These are phyloP conservation scores for Nitzschia inconspicua DNA, from an alignment of 108 stramenopile species.

Conservation along the genomic window DNA sequence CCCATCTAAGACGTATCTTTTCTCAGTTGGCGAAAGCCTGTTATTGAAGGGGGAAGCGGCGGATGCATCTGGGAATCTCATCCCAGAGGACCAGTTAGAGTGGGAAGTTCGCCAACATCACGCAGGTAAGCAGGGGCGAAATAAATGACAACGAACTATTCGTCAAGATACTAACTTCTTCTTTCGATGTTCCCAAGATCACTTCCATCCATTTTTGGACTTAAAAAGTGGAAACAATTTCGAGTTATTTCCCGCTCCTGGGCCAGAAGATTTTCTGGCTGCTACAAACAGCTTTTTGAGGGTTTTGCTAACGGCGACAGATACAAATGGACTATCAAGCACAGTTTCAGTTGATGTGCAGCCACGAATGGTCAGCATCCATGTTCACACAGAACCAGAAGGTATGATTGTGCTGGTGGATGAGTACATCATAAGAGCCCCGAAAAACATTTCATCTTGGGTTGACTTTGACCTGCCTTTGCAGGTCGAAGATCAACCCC, in stretches of 20 bases:
- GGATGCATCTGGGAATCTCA: slow-evolving; percentile 13
- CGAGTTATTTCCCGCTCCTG: slow-evolving; percentile 18
- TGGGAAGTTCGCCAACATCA: slow-evolving; percentile 42
- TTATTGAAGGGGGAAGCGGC: slow-evolving; percentile 16
- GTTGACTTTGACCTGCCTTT: slow-evolving; percentile 15
- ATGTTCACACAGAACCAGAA: slow-evolving; percentile 11
- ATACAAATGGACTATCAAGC: slow-evolving; percentile 15
- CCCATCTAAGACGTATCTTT: slow-evolving; percentile 5
- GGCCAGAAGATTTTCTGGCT: slow-evolving; percentile 36
- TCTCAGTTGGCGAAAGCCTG: slow-evolving; percentile 28
- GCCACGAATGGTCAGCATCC: slow-evolving; percentile 11
- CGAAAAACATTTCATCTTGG: slow-evolving; percentile 22
- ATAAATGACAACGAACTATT: no score
- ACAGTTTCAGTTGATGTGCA: slow-evolving; percentile 14
- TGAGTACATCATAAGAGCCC: slow-evolving; percentile 9
- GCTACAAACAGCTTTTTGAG: slow-evolving; percentile 30
- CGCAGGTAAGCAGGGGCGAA: no score
- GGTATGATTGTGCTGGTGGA: slow-evolving; percentile 21
- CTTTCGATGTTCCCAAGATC: no score
- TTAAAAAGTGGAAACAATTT: slow-evolving; percentile 19
- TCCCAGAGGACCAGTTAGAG: slow-evolving; percentile 17
- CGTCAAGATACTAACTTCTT: no score
- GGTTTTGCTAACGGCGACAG: slow-evolving; percentile 23
- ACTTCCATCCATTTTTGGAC: slow-evolving; percentile 35
- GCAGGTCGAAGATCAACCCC: slow-evolving; percentile 11